Base-by-base conservation (phyloP, 2,329 filamentous ascomycete genomes). In the Aspergillus ochraceus region DNA sequence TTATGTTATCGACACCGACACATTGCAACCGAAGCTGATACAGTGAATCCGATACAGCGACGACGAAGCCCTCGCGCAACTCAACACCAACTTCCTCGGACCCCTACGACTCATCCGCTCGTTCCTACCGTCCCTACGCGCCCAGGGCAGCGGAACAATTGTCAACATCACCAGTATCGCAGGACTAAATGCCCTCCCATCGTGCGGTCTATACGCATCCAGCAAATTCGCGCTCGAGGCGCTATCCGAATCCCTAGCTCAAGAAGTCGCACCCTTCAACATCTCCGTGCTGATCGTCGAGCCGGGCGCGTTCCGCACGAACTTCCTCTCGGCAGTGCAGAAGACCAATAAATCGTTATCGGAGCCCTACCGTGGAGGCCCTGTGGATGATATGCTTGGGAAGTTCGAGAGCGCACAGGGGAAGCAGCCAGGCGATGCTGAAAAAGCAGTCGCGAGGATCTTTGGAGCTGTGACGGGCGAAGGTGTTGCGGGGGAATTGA, bases 111-210 rank as follows among this genome's bases (percentile, higher is more conserved):
- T 79, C 11, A 73, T 75, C 5, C 74, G 71, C 9, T 70, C 76
- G 11, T 57, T 76, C 20, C 64, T 81, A 1, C 78, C 74, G 1
- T 66, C 74, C 26, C 74, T 81, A 64, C 74, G 80, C 0, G 54
- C 63, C 24, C 71, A 71, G 59, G 61, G 58, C 22, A 64, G 64
- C 5, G 77, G 77, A 1, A 72, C 69, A 3, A 66, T 85, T 1
- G 79, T 79, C 12, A 80, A 77, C 2, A 78, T 85, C 64, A 80
- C 79, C 39, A 83, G 80, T 52, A 63, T 83, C 3, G 81, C 73
- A 0, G 81, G 80, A 45, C 83, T 79, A 75, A 58, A 64, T 6
- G 72, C 74, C n/a, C 68, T 68, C 0, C 66, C 78, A 0, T 72
- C 60, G 65, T 71, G 57, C 47, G 71, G 71, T 0, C 69, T 77